These are phyloP conservation scores for Curvularia lunata DNA, from an alignment of 2,329 filamentous ascomycete genomes.

Conservation along the genomic window DNA sequence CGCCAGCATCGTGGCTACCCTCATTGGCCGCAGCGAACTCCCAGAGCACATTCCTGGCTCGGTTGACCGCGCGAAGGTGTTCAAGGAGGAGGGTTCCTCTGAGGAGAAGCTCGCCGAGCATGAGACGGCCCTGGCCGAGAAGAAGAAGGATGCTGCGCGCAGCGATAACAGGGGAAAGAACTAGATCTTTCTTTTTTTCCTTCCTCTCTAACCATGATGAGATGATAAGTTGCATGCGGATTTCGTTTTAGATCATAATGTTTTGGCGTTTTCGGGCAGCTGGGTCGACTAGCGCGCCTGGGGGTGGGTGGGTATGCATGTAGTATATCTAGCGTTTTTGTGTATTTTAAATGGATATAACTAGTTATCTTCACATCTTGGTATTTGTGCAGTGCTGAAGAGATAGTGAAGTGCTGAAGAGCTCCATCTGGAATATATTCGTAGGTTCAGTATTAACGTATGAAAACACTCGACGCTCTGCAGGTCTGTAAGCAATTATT, in stretches of 20 bases:
- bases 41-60: constrained; percentile 56
- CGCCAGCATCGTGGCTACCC: constrained; percentile 75
- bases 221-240: background rate
- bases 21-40: constrained; percentile 84
- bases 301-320: background rate
- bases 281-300: background rate
- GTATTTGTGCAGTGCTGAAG: background rate
- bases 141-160: constrained; percentile 34
- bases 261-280: constrained; percentile 3
- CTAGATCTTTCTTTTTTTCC: background rate
- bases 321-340: background rate
- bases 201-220: background rate
- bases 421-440: background rate
- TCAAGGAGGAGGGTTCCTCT: constrained; percentile 48
- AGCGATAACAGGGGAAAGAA: constrained; percentile 24
- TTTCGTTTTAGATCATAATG: background rate
- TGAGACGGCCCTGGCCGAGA: constrained; percentile 33
- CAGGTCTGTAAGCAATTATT: no score
- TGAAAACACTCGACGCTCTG: no score
- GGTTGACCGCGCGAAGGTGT: constrained; percentile 56
- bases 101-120: constrained; percentile 41
- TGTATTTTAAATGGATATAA: background rate
- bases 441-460: background rate
- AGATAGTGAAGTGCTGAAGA: background rate
- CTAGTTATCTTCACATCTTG: background rate